These are phyloP conservation scores for Jaenimonas drosophilae DNA, from an alignment of 208 protist genomes.

Conservation along the genomic window DNA sequence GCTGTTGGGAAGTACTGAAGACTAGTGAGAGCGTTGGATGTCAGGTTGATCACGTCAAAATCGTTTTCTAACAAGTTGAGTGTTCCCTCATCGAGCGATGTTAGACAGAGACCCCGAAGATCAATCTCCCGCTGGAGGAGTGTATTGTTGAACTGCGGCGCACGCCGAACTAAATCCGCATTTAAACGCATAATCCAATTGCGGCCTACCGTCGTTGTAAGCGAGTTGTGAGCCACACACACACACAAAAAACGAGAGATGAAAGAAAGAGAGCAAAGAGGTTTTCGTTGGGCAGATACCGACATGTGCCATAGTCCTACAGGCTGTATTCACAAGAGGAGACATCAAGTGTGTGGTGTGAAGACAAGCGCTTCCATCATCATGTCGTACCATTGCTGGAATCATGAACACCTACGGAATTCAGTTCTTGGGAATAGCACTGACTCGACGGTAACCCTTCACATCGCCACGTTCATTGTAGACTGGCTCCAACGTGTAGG, in stretches of 20 bases:
- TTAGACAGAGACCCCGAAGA: constrained; percentile 66
- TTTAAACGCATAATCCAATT: constrained; percentile 63
- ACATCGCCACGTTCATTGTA: constrained; percentile 57
- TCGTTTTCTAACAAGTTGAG: constrained; percentile 55
- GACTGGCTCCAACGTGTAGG: constrained; percentile 74
- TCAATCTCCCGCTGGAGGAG: constrained; percentile 77
- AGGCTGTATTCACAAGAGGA: too few relatives aligned
- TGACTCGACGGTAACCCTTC: constrained; percentile 71
- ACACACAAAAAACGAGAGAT: too few relatives aligned
- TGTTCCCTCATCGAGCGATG: constrained; percentile 61
- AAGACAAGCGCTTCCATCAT: too few relatives aligned
- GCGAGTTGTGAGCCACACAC: too few relatives aligned
- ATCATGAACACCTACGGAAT: too few relatives aligned
- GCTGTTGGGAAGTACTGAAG: constrained; percentile 67
- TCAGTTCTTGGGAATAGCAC: too few relatives aligned
- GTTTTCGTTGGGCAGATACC: too few relatives aligned
- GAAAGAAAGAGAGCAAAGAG: too few relatives aligned
- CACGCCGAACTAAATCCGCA: constrained; percentile 50
- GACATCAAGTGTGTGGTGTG: too few relatives aligned
- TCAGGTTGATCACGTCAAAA: constrained; percentile 84
- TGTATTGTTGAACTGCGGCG: constrained; percentile 83
- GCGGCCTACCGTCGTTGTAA: too few relatives aligned
- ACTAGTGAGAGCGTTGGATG: constrained; percentile 58
- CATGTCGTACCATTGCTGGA: too few relatives aligned
- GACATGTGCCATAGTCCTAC: too few relatives aligned